Evolutionary conservation across 371 early-diverging fungal species (phyloP), one percentile per base, ranked within the genome.

Genomic region (Nosema bombycis): DNA sequence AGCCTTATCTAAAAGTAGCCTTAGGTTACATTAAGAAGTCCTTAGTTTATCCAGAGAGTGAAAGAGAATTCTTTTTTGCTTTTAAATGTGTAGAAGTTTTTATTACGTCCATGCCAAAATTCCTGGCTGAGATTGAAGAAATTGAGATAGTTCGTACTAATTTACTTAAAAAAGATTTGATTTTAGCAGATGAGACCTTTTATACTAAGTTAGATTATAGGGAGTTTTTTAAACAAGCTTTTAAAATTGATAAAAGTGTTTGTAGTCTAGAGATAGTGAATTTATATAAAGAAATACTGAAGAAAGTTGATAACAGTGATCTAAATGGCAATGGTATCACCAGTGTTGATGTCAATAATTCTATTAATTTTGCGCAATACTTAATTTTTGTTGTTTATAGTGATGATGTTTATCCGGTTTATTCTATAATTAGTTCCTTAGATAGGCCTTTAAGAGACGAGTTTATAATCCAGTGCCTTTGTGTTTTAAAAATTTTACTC

Each of bases 11-110:
- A 26, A 75, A 71, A 60, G 65, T 64, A 28, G 61, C 73, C 4
- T 55, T 81, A 15, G 36, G 63, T 23, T 70, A 75, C 26, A 65
- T 79, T 23, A 82, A 82, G 57, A 64, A 71, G 24, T 78, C 80
- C 1, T 54, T 83, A 38, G 36, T 28, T n/a, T 73, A 46, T 61
- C 80, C 80, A 23, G 66, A 70, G 57, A 70, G 36, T 46, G 83
- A 83, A 14, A 21, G 80, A 10, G 83, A 83, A 62, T 83, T 74
- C 46, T 34, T 57, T 28, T 83, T 83, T 76, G 80, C 78, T 26
- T 80, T 83, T 30, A 72, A 56, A 57, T 66, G 75, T 58, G 32
- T 78, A 12, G 79, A 78, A 33, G 37, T 66, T 18, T 82, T 82
- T 56, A 57, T 78, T 14, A 65, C 29, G 14, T 34, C 57, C 12